A percentile compares a stretch with the other conserved stretches of the same genome.
Conservation (phyloP, 2,329 filamentous ascomycete species). For the Diaporthe longicolla region DNA sequence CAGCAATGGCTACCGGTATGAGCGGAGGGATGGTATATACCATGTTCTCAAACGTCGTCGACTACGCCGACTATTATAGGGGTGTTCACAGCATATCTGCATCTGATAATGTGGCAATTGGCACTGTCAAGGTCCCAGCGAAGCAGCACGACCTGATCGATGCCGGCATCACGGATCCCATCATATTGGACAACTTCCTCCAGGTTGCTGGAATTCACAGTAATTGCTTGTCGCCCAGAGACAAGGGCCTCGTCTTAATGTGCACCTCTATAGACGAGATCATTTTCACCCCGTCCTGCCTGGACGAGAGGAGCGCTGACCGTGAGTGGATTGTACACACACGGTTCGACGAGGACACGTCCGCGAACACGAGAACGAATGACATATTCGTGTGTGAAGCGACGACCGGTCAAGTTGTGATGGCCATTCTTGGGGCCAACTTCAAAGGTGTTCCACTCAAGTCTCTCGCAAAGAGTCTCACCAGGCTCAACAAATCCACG, state of each 20-base stretch:
- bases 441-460: constrained; percentile 45
- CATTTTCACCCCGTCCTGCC: constrained; percentile 39
- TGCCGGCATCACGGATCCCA: constrained; percentile 37
- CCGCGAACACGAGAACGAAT: constrained; percentile 39
- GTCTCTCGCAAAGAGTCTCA: constrained; percentile 41
- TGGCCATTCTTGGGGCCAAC: constrained; percentile 43
- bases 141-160: not conserved
- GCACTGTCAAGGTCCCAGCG: constrained; percentile 38
- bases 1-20: constrained; percentile 46
- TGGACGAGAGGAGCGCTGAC: not conserved
- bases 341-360: constrained; percentile 26
- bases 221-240: constrained; percentile 50
- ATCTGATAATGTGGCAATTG: constrained; percentile 39
- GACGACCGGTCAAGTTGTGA: constrained; percentile 34
- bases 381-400: constrained; percentile 47
- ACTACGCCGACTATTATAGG: constrained; percentile 42
- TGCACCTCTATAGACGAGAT: constrained; percentile 45
- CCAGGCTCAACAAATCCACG: constrained; percentile 32
- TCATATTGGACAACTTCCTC: constrained; percentile 51
- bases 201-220: constrained; percentile 55
- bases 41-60: constrained; percentile 38
- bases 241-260: constrained; percentile 46
- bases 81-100: constrained; percentile 40
- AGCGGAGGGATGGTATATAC: constrained; percentile 57
- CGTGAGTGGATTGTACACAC: constrained; percentile 38